These are phyloP conservation scores for Pontederia crassipes DNA, from an alignment of 176 grass and related monocot species.

Conservation along the genomic window DNA sequence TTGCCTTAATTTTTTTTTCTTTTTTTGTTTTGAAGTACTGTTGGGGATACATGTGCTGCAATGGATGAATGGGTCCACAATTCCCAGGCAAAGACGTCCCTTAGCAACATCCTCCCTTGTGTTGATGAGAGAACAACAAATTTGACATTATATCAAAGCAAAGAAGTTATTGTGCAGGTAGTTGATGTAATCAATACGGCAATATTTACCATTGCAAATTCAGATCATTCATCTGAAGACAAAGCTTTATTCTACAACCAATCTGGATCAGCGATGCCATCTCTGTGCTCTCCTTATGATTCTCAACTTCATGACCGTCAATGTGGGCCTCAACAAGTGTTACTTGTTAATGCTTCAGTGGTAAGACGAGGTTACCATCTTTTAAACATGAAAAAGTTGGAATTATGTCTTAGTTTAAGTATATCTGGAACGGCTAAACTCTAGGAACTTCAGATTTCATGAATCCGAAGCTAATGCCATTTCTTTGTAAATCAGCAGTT, in stretches of 20 bases:
- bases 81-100: constrained; percentile 39
- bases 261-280: constrained; percentile 30
- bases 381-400: no score
- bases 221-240: constrained; percentile 8
- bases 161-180: constrained; percentile 46
- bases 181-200: constrained; percentile 38
- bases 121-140: constrained; percentile 30
- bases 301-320: constrained; percentile 18
- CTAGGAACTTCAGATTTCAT: neutral
- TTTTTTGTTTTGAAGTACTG: constrained; percentile 19
- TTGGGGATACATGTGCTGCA: constrained; percentile 45
- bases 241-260: constrained; percentile 37
- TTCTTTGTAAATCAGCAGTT: neutral
- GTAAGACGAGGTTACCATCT: neutral
- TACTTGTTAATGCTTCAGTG: constrained; percentile 6
- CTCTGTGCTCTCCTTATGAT: constrained; percentile 48
- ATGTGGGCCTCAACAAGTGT: constrained; percentile 30
- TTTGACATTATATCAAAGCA: constrained; percentile 37
- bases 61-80: constrained; percentile 54
- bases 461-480: neutral
- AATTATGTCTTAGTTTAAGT: no score
- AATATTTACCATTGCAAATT: constrained; percentile 33
- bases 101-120: constrained; percentile 59
- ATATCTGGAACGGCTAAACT: no score
- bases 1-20: neutral